Percentiles rank a stretch among this genome's conserved stretches.
Conservation (phyloP, 1,284 basidiomycete species). For the Lentinus polychrous region DNA sequence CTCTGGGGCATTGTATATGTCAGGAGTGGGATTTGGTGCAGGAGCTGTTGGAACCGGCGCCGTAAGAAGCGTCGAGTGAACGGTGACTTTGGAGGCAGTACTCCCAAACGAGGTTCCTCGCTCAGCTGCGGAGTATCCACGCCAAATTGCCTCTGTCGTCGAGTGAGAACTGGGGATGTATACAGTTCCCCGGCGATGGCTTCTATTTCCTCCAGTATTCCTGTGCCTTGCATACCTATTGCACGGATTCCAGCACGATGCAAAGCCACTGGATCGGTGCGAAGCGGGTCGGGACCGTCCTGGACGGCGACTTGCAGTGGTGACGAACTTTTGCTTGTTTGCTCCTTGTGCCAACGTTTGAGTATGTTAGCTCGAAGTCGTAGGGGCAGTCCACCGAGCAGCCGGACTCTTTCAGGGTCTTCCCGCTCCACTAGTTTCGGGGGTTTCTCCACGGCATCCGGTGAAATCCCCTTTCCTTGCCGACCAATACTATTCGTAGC, state of each 20-base stretch:
- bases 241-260: constrained; percentile 23
- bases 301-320: constrained; percentile 42
- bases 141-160: background rate
- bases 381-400: constrained; percentile 62
- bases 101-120: background rate
- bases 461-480: constrained; percentile 33
- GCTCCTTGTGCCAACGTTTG: constrained; percentile 54
- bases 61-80: constrained; percentile 46
- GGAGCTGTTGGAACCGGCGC: constrained; percentile 54
- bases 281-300: constrained; percentile 1
- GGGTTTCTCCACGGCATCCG: constrained; percentile 38
- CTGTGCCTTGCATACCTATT: constrained; percentile 38
- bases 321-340: constrained; percentile 49
- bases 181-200: constrained; percentile 32
- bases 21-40: constrained; percentile 51
- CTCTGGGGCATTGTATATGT: constrained; percentile 22
- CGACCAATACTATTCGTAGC: constrained; percentile 47
- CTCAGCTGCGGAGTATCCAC: background rate
- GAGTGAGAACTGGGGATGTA: constrained; percentile 5
- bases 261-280: constrained; percentile 13
- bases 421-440: constrained; percentile 51
- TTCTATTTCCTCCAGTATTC: constrained; percentile 42
- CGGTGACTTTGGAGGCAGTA: constrained; percentile 1
- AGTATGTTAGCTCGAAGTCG: constrained; percentile 66
- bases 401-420: constrained; percentile 48